A percentile compares a stretch with the other conserved stretches of the same genome.
These are phyloP conservation scores for Acorus calamus DNA, from an alignment of 106 monocot genomes.

Conservation along the genomic window DNA sequence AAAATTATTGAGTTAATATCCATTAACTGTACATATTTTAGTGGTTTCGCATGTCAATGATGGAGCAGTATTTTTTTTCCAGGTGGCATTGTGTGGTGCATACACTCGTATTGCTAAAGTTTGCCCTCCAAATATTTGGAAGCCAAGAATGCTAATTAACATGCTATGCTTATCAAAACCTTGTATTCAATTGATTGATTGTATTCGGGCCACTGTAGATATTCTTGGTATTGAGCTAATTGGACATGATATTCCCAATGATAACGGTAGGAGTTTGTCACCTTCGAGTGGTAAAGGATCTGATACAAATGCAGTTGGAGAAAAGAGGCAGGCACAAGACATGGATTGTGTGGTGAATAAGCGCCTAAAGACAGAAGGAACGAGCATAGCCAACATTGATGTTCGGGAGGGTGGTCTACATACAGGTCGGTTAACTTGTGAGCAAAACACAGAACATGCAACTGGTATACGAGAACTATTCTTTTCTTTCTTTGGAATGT, in stretches of 20 bases:
- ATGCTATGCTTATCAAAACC: constrained; percentile 48
- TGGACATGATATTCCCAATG: constrained; percentile 13
- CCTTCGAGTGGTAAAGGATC: constrained; percentile 13
- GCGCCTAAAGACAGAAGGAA: constrained; percentile 39
- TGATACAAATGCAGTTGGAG: constrained; percentile 29
- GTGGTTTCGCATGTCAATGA: no score
- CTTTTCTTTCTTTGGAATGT: constrained; percentile 26
- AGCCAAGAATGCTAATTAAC: constrained; percentile 46
- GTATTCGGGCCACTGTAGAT: constrained; percentile 43
- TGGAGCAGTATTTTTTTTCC: constrained; percentile 5
- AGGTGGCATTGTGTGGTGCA: constrained; percentile 82
- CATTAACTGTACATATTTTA: no score
- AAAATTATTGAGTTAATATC: no score
- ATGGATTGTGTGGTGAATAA: constrained; percentile 19
- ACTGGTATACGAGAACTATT: constrained; percentile 28
- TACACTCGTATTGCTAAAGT: constrained; percentile 64
- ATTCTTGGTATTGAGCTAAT: constrained; percentile 30
- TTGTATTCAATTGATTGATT: constrained; percentile 56
- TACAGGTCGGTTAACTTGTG: constrained; percentile 7
- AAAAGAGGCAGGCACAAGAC: constrained; percentile 40
- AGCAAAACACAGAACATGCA: constrained; percentile 24
- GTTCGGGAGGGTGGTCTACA: constrained; percentile 3
- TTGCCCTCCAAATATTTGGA: constrained; percentile 71
- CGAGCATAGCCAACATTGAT: constrained; percentile 6
- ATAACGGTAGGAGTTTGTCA: constrained; percentile 10